A percentile compares a stretch with the other conserved stretches of the same genome.
phyloP scores from a whole-genome alignment of 768 basidiomycete genomes.

The Russula emetica region DNA sequence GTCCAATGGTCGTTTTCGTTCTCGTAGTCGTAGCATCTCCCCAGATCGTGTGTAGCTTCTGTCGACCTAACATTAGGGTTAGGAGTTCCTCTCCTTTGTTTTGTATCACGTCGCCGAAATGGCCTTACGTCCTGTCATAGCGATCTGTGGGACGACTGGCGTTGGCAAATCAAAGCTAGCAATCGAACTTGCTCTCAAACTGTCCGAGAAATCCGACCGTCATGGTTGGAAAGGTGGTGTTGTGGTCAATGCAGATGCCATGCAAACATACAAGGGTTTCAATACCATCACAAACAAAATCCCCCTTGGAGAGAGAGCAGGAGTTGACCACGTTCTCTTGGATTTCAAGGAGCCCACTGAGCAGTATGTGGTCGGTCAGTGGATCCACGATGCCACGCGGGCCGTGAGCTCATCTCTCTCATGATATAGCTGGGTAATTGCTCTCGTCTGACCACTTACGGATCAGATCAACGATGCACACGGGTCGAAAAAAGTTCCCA shows the following conservation, averaged over 20 bases:
- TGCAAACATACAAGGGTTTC: slow-evolving; percentile 93
- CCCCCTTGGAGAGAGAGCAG: slow-evolving; percentile 65
- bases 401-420: slow-evolving; percentile 49
- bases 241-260: slow-evolving; percentile 93
- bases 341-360: slow-evolving; percentile 81
- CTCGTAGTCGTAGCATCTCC: slow-evolving; percentile 39
- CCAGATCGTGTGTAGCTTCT: slow-evolving; percentile 43
- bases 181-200: slow-evolving; percentile 73
- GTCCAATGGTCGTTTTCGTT: slow-evolving; percentile 30
- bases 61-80: slow-evolving; percentile 1
- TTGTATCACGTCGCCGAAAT: slow-evolving; percentile 28
- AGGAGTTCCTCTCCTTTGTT: neutral
- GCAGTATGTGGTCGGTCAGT: slow-evolving; percentile 82
- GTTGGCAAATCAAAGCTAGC: slow-evolving; percentile 94
- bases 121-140: slow-evolving; percentile 62
- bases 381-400: slow-evolving; percentile 76
- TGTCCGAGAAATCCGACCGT: slow-evolving; percentile 37
- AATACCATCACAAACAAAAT: slow-evolving; percentile 95
- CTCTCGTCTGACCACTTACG: slow-evolving; percentile 14
- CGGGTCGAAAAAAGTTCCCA: slow-evolving; percentile 59
- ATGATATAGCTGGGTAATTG: neutral
- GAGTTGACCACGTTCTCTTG: slow-evolving; percentile 87
- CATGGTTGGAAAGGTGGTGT: slow-evolving; percentile 57
- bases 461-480: slow-evolving; percentile 74
- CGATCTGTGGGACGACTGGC: slow-evolving; percentile 90